A percentile compares a stretch with the other conserved stretches of the same genome.
phyloP scores from a whole-genome alignment of 129 eudicot genomes.

The Ambrosia artemisiifolia region DNA sequence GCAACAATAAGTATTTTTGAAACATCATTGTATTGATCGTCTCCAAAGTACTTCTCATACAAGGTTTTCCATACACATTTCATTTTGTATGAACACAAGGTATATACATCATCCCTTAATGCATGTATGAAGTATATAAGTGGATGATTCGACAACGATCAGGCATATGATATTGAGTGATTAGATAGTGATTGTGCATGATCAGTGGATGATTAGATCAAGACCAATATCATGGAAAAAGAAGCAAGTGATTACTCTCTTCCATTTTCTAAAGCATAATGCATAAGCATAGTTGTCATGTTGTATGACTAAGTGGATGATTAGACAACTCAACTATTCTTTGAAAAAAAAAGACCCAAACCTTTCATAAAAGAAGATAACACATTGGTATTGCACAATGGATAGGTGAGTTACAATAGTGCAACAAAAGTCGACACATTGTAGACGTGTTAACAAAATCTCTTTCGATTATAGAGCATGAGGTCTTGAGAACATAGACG shows the following conservation, averaged over 20 bases:
- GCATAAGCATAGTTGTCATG: background rate
- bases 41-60: too few species aligned
- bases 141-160: background rate
- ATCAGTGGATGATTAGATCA: background rate
- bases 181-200: background rate
- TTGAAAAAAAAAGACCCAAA: background rate
- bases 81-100: background rate
- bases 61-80: background rate
- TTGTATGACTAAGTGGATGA: background rate
- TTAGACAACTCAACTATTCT: background rate
- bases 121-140: background rate
- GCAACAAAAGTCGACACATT: background rate
- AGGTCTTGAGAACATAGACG: background rate
- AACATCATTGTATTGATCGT: too few species aligned
- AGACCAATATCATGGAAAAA: background rate
- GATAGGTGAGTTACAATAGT: background rate
- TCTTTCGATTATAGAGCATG: too few species aligned
- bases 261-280: too few species aligned
- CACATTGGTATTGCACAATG: background rate
- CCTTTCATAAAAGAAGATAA: too few species aligned
- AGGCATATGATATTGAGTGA: background rate
- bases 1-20: too few species aligned
- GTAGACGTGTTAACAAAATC: too few species aligned
- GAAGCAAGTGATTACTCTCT: background rate
- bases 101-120: background rate